Base-by-base conservation (phyloP, 2,329 filamentous ascomycete species). In the Botrytis sinoallii region DNA sequence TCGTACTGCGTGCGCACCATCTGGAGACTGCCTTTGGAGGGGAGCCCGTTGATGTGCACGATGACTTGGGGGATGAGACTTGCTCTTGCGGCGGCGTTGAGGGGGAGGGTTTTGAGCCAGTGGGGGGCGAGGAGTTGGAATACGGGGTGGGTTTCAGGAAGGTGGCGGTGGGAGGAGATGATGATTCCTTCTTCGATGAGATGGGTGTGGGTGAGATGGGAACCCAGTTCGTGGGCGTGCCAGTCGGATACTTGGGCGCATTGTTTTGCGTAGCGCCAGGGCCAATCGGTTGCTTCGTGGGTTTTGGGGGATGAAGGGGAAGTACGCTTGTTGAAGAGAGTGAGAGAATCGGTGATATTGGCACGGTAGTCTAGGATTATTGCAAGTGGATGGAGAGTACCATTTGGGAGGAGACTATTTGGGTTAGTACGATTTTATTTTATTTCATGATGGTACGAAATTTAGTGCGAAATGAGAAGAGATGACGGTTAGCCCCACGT, bases 181-280 rank as follows among this genome's bases (percentile, higher is more conserved):
- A 86, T 87, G 71, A 85, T 80, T 16, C 82, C 82, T 78, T 87
- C 85, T 78, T 87, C 85, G 44, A 87, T 79, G 14, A 86, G 78
- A 76, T 87, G 85, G 0, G 84, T 82, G 20, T 84, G 78, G 6
- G 81, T 83, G 9, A 87, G 81, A 74, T 88, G 86, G 3, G 86
- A 82, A 6, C 79, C 80, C 25, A 86, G 75, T 77, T 87, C 85
- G 74, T 88, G 86, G 7, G 83, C 81, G 70, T 83, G 78, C 85
- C 85, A 88, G 78, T 87, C 86, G 1, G 84, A 81, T 1, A 83
- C 81, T 73, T 86, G 85, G 2, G 83, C 83, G 65, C 84, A 86
- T 0, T 83, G 86, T 78, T 87, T 88, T 32, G 86, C 86, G 76
- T 86, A 87, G 63, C 86, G 80, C 86, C 86, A 87, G 0, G 85